Conservation (phyloP, 2,329 filamentous ascomycete genomes). For the Didymella sp. region DNA sequence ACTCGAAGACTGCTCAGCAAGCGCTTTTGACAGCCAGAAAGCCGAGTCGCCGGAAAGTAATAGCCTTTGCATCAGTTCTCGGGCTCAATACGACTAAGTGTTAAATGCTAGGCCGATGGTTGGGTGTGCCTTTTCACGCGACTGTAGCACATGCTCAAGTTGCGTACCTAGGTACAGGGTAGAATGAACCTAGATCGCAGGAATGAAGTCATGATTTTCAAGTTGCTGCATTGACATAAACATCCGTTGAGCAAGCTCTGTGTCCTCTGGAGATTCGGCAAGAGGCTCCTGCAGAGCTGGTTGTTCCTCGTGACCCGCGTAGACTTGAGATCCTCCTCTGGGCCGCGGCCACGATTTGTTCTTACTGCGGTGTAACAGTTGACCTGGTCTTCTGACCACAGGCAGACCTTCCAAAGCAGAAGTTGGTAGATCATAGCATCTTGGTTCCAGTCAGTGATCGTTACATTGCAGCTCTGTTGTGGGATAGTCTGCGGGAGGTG, state of each 20-base stretch:
- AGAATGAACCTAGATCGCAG: not conserved
- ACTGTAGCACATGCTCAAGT: slow-evolving; percentile 1
- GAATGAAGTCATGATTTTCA: slow-evolving; percentile 3
- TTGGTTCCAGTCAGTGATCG: not conserved
- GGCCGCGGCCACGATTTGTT: not conserved
- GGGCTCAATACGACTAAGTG: not conserved
- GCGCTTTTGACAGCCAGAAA: not conserved
- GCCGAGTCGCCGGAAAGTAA: not conserved
- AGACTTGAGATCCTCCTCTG: slow-evolving; percentile 2
- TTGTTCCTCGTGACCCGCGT: not conserved
- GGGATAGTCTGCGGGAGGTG: not conserved
- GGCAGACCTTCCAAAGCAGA: not conserved
- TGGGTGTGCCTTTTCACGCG: not conserved
- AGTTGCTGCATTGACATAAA: not conserved
- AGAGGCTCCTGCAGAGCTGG: not conserved
- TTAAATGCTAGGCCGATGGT: not conserved
- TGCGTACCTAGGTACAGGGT: not conserved
- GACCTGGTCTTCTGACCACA: slow-evolving; percentile 4
- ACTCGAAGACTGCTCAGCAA: not conserved
- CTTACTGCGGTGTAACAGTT: slow-evolving; percentile 1
- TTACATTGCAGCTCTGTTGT: slow-evolving; percentile 2
- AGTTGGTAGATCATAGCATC: not conserved
- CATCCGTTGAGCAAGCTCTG: not conserved
- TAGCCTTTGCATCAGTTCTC: not conserved
- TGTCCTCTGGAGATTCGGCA: not conserved